phyloP scores from a whole-genome alignment of 2,329 filamentous ascomycete species.

The Exophiala bonariae region DNA sequence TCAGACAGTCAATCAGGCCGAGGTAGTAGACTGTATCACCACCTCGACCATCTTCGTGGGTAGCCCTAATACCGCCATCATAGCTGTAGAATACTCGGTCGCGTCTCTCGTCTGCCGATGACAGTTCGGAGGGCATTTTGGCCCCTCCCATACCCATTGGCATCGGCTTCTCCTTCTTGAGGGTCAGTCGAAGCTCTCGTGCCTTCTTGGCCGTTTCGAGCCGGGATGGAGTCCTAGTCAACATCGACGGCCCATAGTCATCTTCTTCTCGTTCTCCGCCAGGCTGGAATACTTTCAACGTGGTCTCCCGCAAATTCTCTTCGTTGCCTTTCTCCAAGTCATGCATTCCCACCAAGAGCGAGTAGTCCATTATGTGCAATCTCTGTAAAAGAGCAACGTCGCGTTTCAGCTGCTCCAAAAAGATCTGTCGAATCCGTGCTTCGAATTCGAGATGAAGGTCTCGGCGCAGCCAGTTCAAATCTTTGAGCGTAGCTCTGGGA shows the following conservation, averaged over 20 bases:
- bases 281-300: constrained; percentile 89
- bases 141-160: constrained; percentile 80
- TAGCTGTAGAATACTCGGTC: constrained; percentile 89
- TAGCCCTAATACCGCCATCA: constrained; percentile 89
- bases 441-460: constrained; percentile 85
- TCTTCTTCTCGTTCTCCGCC: constrained; percentile 71
- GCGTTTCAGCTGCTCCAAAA: constrained; percentile 82
- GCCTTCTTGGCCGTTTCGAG: constrained; percentile 89
- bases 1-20: constrained; percentile 96
- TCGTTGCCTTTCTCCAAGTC: constrained; percentile 89
- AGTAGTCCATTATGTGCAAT: constrained; percentile 98
- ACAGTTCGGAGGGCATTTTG: constrained; percentile 87
- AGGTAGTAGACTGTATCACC: constrained; percentile 97
- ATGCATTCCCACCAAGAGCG: constrained; percentile 89
- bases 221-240: constrained; percentile 89
- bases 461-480: constrained; percentile 91
- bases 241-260: constrained; percentile 50
- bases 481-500: constrained; percentile 89
- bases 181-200: constrained; percentile 84
- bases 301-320: constrained; percentile 87
- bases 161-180: constrained; percentile 90
- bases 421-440: constrained; percentile 80
- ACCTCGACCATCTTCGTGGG: constrained; percentile 80
- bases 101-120: constrained; percentile 64
- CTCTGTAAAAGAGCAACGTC: constrained; percentile 85